Evolutionary conservation across 1,284 basidiomycete species (phyloP).

Genomic region (Naganishia albida): DNA sequence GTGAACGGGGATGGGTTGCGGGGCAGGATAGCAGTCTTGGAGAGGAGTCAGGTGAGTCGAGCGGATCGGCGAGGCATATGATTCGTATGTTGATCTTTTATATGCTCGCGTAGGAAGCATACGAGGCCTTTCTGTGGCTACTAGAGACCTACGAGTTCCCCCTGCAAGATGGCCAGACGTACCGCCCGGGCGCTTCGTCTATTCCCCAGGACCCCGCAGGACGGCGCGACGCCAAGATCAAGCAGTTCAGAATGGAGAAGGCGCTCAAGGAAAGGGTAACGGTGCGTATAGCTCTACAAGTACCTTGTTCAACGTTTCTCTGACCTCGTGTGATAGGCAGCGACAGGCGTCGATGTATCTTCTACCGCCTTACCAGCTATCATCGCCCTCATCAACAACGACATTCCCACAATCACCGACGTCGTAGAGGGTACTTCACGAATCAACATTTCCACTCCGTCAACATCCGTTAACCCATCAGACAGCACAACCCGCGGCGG

Average conservation of each 20-base stretch:
- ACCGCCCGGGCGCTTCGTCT: conserved; percentile 51
- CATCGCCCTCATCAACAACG: conserved; percentile 38
- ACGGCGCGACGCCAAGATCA: conserved; percentile 80
- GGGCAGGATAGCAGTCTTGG: conserved; percentile 64
- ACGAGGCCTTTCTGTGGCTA: conserved; percentile 60
- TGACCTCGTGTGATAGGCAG: not conserved
- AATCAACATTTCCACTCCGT: conserved; percentile 64
- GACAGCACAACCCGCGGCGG: conserved; percentile 67
- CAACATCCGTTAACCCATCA: conserved; percentile 56
- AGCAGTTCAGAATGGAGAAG: conserved; percentile 81
- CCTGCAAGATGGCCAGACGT: conserved; percentile 39
- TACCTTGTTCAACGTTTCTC: not conserved
- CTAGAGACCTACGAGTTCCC: conserved; percentile 69
- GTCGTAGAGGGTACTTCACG: conserved; percentile 60
- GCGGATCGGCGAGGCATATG: not conserved
- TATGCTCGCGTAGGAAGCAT: conserved; percentile 64
- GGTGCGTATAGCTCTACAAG: conserved; percentile 53
- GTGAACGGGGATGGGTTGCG: conserved; percentile 62
- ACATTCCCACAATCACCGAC: conserved; percentile 26
- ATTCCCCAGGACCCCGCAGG: conserved; percentile 65
- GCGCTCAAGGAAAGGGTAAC: conserved; percentile 70
- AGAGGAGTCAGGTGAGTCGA: conserved; percentile 63
- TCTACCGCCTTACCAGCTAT: conserved; percentile 43
- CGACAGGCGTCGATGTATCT: conserved; percentile 27
- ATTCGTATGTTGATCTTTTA: conserved; percentile 10